Evolutionary conservation across 2,329 filamentous ascomycete species (phyloP), one percentile per base, ranked within the genome.

Genomic region (Cladobotryum mycophilum): DNA sequence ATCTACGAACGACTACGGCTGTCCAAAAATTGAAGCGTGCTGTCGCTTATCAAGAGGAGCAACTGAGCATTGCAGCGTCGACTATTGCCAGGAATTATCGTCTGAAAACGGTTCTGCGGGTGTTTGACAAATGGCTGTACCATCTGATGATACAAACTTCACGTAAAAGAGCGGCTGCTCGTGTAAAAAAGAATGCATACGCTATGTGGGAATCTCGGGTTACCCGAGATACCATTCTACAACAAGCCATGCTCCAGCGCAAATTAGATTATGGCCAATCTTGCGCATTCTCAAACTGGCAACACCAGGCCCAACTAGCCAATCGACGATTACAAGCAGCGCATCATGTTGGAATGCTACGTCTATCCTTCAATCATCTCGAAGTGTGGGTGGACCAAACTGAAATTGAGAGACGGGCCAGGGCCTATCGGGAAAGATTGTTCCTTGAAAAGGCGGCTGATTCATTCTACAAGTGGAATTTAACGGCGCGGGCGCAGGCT

Each of bases 11-110:
- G 5, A 48, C 55, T 2, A 64, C 61, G 5, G 60, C 60, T 5
- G 56, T 67, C 2, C 65, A 64, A 46, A 70, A 70, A 47, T 61
- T 69, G 48, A 62, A 61, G 22, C 65, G 67, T 9, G 61, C 57
- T 38, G 56, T 65, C 14, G 52, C 54, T 5, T 45, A 54, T 7
- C 58, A 67, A 17, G 58, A 66, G 37, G 58, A 60, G 13, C 60
- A 61, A 8, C 56, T 70, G 6, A 48, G 60, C 18, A 49, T 55
- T 4, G 55, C 58, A 9, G 61, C 65, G 15, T 47, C 56, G 13
- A 57, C 55, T 9, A 58, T 63, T 17, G 55, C 59, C 2, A 45
- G 56, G 25, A 43, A 48, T 3, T 55, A 63, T 50, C 54, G 57
- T 12, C 44, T 56, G 18, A 61, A 55, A 30, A 61, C 33, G 40